These are phyloP conservation scores for Cicer pinnatifidum DNA, from an alignment of 306 rosid genomes.

Conservation along the genomic window DNA sequence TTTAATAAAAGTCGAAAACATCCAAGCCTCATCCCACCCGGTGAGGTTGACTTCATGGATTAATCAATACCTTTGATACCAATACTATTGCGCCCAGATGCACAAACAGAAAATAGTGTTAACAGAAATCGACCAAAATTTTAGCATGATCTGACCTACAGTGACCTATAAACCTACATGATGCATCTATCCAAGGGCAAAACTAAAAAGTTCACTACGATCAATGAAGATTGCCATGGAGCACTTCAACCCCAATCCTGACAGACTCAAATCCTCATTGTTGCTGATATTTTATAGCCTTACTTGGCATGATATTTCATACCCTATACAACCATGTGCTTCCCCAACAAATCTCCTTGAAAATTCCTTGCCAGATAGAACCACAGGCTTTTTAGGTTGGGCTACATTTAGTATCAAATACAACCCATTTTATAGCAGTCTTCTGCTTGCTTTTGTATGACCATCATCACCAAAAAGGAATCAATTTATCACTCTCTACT, in stretches of 20 bases:
- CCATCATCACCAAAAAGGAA: constrained; percentile 17
- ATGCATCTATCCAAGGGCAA: constrained; percentile 25
- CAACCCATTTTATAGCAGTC: constrained; percentile 10
- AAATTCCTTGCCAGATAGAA: constrained; percentile 19
- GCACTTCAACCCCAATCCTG: constrained; percentile 20
- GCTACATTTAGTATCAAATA: not conserved
- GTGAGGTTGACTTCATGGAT: constrained; percentile 9
- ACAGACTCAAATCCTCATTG: constrained; percentile 17
- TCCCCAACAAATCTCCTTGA: constrained; percentile 36
- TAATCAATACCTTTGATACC: constrained; percentile 11
- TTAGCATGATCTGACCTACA: constrained; percentile 4
- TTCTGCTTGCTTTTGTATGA: constrained; percentile 14
- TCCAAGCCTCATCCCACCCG: not conserved
- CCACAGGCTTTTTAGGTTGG: constrained; percentile 5
- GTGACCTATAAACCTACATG: not conserved
- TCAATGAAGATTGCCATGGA: constrained; percentile 30
- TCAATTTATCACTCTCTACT: constrained; percentile 26
- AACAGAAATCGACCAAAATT: constrained; percentile 15
- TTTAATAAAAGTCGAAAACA: not conserved
- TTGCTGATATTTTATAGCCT: constrained; percentile 14
- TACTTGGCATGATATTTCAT: not conserved
- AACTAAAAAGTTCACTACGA: not conserved
- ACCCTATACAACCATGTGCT: constrained; percentile 13
- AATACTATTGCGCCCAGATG: constrained; percentile 21
- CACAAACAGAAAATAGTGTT: not conserved